A percentile compares a stretch with the other conserved stretches of the same genome.
phyloP scores from a whole-genome alignment of 257 asterid species.

The Haberlea rhodopensis region DNA sequence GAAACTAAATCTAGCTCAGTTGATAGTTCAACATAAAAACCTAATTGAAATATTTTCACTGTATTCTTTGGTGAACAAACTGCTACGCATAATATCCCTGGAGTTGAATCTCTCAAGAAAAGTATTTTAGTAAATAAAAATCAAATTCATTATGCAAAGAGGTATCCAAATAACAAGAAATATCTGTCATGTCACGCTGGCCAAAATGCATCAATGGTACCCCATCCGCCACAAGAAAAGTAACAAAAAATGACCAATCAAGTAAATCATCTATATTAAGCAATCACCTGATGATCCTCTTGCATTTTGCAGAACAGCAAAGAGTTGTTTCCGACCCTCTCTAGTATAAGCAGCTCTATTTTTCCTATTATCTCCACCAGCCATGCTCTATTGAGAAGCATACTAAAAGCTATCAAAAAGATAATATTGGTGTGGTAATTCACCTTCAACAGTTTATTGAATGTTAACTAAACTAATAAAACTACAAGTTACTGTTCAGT shows the following conservation, averaged over 20 bases:
- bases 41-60: constrained; percentile 4
- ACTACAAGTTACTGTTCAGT: too few species aligned
- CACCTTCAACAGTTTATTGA: too few species aligned
- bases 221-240: constrained; percentile 20
- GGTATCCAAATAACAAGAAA: background rate
- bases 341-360: constrained; percentile 86
- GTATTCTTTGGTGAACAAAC: constrained; percentile 9
- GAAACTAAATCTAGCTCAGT: constrained; percentile 17
- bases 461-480: too few species aligned
- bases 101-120: constrained; percentile 6
- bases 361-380: constrained; percentile 78
- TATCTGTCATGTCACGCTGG: constrained; percentile 16
- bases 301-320: constrained; percentile 96
- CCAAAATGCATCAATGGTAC: constrained; percentile 1
- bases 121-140: constrained; percentile 10
- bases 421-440: too few species aligned
- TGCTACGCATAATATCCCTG: background rate
- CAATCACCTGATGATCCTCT: constrained; percentile 95
- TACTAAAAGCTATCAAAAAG: too few species aligned
- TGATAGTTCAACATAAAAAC: constrained; percentile 22
- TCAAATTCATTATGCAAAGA: constrained; percentile 10
- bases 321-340: constrained; percentile 95
- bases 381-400: constrained; percentile 59
- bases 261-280: constrained; percentile 18
- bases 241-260: constrained; percentile 21